Evolutionary conservation across 768 basidiomycete genomes (phyloP).

Genomic region (Macrocybe gigantea): DNA sequence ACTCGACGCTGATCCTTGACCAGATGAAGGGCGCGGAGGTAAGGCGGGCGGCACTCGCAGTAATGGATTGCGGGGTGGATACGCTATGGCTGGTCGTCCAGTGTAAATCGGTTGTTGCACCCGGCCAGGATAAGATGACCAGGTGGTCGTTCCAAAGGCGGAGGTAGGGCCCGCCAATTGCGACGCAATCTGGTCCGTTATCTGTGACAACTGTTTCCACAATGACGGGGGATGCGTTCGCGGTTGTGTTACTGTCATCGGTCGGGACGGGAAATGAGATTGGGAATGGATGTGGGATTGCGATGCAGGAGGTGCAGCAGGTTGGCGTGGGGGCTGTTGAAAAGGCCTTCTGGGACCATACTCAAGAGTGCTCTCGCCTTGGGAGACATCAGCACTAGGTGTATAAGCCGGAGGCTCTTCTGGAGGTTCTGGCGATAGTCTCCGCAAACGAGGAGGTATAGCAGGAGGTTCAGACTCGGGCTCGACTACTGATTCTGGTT

Average conservation of each 20-base stretch:
- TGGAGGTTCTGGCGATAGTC: slow-evolving; percentile 13
- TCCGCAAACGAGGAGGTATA: no score
- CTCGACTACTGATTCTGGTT: neutral
- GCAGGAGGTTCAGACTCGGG: neutral
- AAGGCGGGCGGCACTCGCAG: slow-evolving; percentile 2
- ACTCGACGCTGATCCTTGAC: slow-evolving; percentile 16
- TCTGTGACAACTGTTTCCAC: slow-evolving; percentile 4
- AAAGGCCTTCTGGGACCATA: slow-evolving; percentile 61
- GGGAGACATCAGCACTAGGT: slow-evolving; percentile 37
- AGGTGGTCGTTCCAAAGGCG: slow-evolving; percentile 11
- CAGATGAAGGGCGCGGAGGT: slow-evolving; percentile 8
- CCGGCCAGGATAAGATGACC: slow-evolving; percentile 21
- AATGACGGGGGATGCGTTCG: slow-evolving; percentile 6
- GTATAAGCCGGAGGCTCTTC: slow-evolving; percentile 79
- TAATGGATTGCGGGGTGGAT: neutral
- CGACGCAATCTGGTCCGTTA: slow-evolving; percentile 1
- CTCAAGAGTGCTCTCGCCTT: slow-evolving; percentile 61
- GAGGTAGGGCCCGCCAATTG: slow-evolving; percentile 3
- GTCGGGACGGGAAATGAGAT: neutral
- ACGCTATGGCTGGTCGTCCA: slow-evolving; percentile 3
- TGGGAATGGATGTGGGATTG: slow-evolving; percentile 4
- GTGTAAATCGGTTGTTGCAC: slow-evolving; percentile 9
- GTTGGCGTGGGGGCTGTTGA: slow-evolving; percentile 31
- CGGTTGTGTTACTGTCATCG: neutral
- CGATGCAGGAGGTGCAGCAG: slow-evolving; percentile 1